Evolutionary conservation across 139 green algal genomes (phyloP).

Genomic region (Pycnococcus provasolii): DNA sequence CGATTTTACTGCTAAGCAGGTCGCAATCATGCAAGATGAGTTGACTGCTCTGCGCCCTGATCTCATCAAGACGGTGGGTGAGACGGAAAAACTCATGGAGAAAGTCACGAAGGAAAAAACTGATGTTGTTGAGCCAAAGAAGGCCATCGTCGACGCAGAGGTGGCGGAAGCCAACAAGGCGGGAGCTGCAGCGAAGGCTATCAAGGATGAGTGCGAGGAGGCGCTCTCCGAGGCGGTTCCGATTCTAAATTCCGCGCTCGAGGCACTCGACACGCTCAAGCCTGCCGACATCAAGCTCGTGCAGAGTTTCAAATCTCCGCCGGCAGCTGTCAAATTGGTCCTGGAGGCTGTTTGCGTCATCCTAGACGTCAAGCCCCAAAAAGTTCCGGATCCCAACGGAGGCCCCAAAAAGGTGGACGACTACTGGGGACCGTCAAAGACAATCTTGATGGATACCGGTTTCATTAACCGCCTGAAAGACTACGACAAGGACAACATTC

Average conservation of each 20-base stretch:
- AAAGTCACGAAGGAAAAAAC: constrained; percentile 48
- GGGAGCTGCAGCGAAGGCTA: constrained; percentile 35
- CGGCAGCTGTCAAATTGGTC: constrained; percentile 35
- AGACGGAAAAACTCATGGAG: constrained; percentile 51
- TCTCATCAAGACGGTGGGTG: constrained; percentile 39
- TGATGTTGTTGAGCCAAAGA: constrained; percentile 60
- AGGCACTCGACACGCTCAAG: constrained; percentile 60
- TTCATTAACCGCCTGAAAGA: constrained; percentile 31
- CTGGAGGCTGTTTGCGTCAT: constrained; percentile 41
- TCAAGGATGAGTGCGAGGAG: constrained; percentile 43
- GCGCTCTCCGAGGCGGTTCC: constrained; percentile 39
- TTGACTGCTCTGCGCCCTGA: constrained; percentile 39
- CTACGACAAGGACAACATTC: constrained; percentile 43
- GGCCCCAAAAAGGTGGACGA: constrained; percentile 29
- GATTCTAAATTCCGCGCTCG: constrained; percentile 32
- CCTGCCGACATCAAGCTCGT: constrained; percentile 53
- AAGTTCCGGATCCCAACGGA: constrained; percentile 16
- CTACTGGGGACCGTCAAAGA: constrained; percentile 30
- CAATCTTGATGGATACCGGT: constrained; percentile 20
- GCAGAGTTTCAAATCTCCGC: constrained; percentile 44
- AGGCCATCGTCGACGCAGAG: constrained; percentile 46
- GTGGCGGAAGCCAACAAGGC: constrained; percentile 33
- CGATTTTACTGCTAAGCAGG: constrained; percentile 35
- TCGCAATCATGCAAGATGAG: constrained; percentile 40
- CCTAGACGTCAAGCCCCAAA: constrained; percentile 30